A percentile compares a stretch with the other conserved stretches of the same genome.
phyloP scores from a whole-genome alignment of 495 filamentous ascomycete genomes.

The Cudoniella acicularis region DNA sequence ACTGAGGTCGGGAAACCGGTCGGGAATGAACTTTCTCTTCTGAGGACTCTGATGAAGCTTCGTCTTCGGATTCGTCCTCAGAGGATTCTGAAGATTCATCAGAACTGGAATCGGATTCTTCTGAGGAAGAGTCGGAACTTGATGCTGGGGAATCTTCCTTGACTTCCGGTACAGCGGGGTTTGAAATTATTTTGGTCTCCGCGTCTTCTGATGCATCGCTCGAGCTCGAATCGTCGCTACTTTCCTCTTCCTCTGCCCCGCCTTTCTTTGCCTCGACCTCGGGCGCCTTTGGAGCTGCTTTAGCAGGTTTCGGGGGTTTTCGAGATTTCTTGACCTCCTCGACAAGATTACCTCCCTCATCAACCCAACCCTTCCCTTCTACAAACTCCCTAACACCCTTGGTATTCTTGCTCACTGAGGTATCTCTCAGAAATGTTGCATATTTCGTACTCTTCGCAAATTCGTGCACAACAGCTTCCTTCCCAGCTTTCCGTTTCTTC shows the following conservation, averaged over 20 bases:
- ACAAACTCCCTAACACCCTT: constrained; percentile 49
- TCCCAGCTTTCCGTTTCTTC: constrained; percentile 42
- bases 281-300: neutral
- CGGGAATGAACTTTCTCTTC: constrained; percentile 18
- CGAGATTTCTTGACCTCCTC: constrained; percentile 43
- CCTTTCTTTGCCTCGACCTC: constrained; percentile 6
- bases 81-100: constrained; percentile 6
- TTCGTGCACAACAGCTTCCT: constrained; percentile 67
- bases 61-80: constrained; percentile 13
- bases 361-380: constrained; percentile 86
- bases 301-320: constrained; percentile 13
- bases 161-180: constrained; percentile 1
- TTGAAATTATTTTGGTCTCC: neutral
- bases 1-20: constrained; percentile 16
- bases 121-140: constrained; percentile 11
- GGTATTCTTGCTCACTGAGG: constrained; percentile 27
- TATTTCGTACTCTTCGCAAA: constrained; percentile 76
- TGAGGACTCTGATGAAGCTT: constrained; percentile 9
- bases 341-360: constrained; percentile 71
- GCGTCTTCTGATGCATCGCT: constrained; percentile 10
- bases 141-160: constrained; percentile 20
- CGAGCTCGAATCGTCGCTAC: constrained; percentile 7
- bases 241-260: constrained; percentile 2
- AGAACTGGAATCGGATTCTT: constrained; percentile 11
- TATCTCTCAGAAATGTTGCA: constrained; percentile 67